A percentile compares a stretch with the other conserved stretches of the same genome.
Conservation (phyloP, 2,329 filamentous ascomycete species). For the Penicillium sp. region DNA sequence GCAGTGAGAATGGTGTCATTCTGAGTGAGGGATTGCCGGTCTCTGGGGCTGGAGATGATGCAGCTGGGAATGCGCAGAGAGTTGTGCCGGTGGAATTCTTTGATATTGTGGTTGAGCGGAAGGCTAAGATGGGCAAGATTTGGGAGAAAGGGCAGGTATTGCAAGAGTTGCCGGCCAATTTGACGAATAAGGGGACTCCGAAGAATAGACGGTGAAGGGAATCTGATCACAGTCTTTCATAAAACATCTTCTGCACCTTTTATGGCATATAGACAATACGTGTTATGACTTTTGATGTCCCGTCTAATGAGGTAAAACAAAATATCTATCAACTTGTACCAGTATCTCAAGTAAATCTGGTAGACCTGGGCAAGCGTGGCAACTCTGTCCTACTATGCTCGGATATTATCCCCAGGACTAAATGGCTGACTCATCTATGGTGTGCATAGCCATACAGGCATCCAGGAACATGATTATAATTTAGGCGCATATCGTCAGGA, state of each 20-base stretch:
- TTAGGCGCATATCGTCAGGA: too few relatives aligned
- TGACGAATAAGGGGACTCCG: slow-evolving; percentile 40
- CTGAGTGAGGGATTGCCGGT: slow-evolving; percentile 53
- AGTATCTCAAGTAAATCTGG: too few relatives aligned
- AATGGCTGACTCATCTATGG: too few relatives aligned
- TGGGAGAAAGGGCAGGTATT: slow-evolving; percentile 58
- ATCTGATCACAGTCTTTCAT: not conserved
- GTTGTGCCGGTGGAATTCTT: slow-evolving; percentile 69
- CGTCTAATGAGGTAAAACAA: too few relatives aligned
- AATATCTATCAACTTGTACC: too few relatives aligned
- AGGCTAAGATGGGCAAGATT: slow-evolving; percentile 68
- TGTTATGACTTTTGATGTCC: too few relatives aligned
- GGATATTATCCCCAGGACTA: too few relatives aligned
- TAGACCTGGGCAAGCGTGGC: too few relatives aligned
- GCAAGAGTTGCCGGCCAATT: slow-evolving; percentile 50
- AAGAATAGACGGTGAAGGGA: slow-evolving; percentile 22
- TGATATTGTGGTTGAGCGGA: slow-evolving; percentile 71
- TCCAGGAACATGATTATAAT: too few relatives aligned
- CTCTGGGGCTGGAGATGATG: slow-evolving; percentile 42
- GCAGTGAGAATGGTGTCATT: slow-evolving; percentile 75
- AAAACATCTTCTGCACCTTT: not conserved
- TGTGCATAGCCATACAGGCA: too few relatives aligned
- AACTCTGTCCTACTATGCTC: too few relatives aligned
- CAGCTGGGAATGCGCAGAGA: slow-evolving; percentile 50
- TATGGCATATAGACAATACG: not conserved